Evolutionary conservation across 2,329 filamentous ascomycete species (phyloP), one percentile per base, ranked within the genome.

Genomic region (Fusarium fracticaudum): DNA sequence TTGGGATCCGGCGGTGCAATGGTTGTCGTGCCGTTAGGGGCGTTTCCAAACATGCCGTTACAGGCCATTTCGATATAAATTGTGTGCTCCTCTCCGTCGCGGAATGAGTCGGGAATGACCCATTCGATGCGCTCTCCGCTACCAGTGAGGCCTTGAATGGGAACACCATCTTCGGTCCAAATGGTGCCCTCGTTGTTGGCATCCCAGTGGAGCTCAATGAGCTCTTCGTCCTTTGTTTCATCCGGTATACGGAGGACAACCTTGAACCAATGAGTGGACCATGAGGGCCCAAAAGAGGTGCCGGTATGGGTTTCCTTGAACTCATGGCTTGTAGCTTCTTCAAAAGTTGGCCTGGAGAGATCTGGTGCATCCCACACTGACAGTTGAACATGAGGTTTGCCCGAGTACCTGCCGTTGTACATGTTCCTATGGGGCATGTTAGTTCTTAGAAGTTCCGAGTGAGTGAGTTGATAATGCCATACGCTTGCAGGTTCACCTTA

Each of bases 51-150:
- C 95, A 98, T 98, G 82, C 92, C 92, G 82, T 99, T 99, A 85
- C 96, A 98, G 26, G 96, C 96, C 94, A 98, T 98, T 85, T 99
- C 96, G 74, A 99, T 92, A 82, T 98, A 99, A 78, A 99, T 93
- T 24, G 88, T 91, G 81, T 98, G 95, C 78, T 95, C 90, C 81
- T 96, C 91, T 60, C 94, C 95, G 81, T 98, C 94, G 71, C 93
- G 90, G 84, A 93, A 98, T 22, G 87, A 86, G 58, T 94, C 87
- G 14, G 96, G 96, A 50, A 99, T 87, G 68, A 98, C 91, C 95
- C 96, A 99, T 83, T 98, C 95, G 22, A 92, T 89, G 61, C 96
- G 90, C 79, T 99, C 96, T 45, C 94, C 94, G 63, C 93, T 92
- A 24, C 96, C 96, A 2, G 95, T 98, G 77, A 99, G 85, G 20